Percentiles rank a stretch among this genome's conserved stretches.
These are phyloP conservation scores for Populus hybrid DNA, from an alignment of 441 rosid species.

Conservation along the genomic window DNA sequence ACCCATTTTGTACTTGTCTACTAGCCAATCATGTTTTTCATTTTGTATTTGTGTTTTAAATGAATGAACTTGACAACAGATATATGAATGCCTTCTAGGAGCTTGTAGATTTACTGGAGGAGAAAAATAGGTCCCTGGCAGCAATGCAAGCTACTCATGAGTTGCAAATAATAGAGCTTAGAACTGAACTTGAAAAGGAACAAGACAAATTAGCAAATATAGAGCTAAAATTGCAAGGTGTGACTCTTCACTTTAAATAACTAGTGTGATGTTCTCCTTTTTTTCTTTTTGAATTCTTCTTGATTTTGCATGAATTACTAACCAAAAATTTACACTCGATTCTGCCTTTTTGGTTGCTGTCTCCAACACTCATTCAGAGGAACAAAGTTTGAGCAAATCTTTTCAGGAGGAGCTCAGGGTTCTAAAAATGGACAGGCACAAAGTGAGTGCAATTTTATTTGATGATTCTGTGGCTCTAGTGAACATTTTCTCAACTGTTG, in stretches of 20 bases:
- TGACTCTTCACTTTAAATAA: conserved; percentile 9
- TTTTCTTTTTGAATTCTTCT: background rate
- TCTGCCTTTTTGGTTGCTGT: background rate
- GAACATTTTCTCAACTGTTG: background rate
- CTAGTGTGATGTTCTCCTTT: conserved; percentile 2
- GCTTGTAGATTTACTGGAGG: conserved; percentile 89
- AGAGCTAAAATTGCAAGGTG: conserved; percentile 63
- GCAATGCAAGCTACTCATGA: conserved; percentile 51
- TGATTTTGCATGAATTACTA: conserved; percentile 14
- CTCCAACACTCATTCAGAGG: conserved; percentile 46
- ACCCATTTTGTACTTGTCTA: background rate
- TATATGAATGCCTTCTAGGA: conserved; percentile 75
- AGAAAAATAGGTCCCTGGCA: conserved; percentile 64
- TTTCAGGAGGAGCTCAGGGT: conserved; percentile 55
- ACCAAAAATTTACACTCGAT: background rate
- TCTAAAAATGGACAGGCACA: conserved; percentile 58
- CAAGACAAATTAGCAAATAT: conserved; percentile 41
- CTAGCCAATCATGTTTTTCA: background rate
- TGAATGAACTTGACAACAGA: conserved; percentile 43
- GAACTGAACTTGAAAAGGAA: conserved; percentile 61
- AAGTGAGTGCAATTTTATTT: conserved; percentile 44
- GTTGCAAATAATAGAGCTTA: conserved; percentile 45
- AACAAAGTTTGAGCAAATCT: conserved; percentile 54
- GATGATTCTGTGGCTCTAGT: background rate
- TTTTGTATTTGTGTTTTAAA: conserved; percentile 7